Percentiles rank a stretch among this genome's conserved stretches.
Evolutionary conservation across 257 asterid genomes (phyloP).

Genomic region (Solanum pimpinellifolium): DNA sequence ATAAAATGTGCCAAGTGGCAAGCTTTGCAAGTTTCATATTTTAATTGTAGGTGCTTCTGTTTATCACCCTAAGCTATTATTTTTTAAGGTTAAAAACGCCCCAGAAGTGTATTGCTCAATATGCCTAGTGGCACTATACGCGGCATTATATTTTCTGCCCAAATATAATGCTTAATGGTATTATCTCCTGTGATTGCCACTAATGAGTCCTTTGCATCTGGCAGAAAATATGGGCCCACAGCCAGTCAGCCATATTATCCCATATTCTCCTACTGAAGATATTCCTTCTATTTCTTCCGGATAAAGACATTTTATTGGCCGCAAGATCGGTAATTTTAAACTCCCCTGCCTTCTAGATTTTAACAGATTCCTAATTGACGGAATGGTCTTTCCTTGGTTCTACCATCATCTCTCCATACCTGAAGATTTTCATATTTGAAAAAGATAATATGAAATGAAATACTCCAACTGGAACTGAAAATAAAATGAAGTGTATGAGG

Average conservation of each 20-base stretch:
- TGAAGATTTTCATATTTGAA: background rate
- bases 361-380: background rate
- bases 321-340: background rate
- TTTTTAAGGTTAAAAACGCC: background rate
- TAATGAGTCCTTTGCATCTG: too few species aligned
- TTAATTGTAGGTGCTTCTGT: background rate
- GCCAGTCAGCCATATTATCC: background rate
- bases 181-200: background rate
- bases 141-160: background rate
- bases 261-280: background rate
- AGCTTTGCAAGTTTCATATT: background rate
- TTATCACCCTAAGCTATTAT: background rate
- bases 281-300: background rate
- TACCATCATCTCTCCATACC: background rate
- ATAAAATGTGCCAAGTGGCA: background rate
- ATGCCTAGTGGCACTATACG: background rate
- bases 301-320: background rate
- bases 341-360: background rate
- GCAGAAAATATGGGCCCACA: too few species aligned
- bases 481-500: background rate
- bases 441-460: background rate
- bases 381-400: background rate
- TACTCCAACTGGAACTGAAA: background rate
- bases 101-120: background rate
- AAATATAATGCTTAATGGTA: background rate